Percentiles rank a stretch among this genome's conserved stretches.
Conservation (phyloP, 2,329 filamentous ascomycete genomes). For the Pseudocercospora vitis region DNA sequence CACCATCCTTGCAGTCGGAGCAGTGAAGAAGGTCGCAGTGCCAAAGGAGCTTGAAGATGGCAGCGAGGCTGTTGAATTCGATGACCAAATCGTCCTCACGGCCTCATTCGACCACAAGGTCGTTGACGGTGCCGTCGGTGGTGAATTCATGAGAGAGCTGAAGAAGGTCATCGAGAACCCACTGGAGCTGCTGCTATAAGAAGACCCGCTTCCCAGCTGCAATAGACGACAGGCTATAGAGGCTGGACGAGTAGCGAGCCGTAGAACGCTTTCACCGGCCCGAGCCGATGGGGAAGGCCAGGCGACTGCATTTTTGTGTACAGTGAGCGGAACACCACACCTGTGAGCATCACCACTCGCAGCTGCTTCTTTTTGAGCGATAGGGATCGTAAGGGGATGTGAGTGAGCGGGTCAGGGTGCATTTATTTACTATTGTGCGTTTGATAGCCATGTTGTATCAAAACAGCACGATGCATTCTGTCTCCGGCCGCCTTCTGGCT, state of each 20-base stretch:
- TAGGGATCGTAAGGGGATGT: conserved; percentile 1
- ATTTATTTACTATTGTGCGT: conserved; percentile 1
- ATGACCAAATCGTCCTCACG: conserved; percentile 94
- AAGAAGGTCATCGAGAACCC: conserved; percentile 99
- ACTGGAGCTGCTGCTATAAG: conserved; percentile 83
- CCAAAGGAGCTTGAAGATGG: conserved; percentile 84
- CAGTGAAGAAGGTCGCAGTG: conserved; percentile 90
- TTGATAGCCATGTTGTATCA: conserved; percentile 20
- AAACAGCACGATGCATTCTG: conserved; percentile 19
- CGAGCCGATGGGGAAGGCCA: conserved; percentile 1
- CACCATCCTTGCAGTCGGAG: conserved; percentile 90
- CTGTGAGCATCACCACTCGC: not conserved
- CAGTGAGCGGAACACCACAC: conserved; percentile 23
- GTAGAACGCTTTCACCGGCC: conserved; percentile 1
- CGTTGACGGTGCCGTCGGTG: conserved; percentile 91
- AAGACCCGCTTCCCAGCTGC: conserved; percentile 1
- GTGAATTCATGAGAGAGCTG: conserved; percentile 93
- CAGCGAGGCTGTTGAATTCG: conserved; percentile 73
- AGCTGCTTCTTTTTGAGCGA: conserved; percentile 8
- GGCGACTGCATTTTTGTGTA: conserved; percentile 23
- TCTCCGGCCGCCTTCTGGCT: not conserved
- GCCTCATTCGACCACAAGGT: conserved; percentile 99
- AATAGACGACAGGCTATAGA: conserved; percentile 18
- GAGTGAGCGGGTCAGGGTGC: conserved; percentile 3
- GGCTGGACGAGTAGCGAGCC: conserved; percentile 7